A percentile compares a stretch with the other conserved stretches of the same genome.
These are phyloP conservation scores for Pouteria glomerata DNA, from an alignment of 148 eudicot genomes.

Conservation along the genomic window DNA sequence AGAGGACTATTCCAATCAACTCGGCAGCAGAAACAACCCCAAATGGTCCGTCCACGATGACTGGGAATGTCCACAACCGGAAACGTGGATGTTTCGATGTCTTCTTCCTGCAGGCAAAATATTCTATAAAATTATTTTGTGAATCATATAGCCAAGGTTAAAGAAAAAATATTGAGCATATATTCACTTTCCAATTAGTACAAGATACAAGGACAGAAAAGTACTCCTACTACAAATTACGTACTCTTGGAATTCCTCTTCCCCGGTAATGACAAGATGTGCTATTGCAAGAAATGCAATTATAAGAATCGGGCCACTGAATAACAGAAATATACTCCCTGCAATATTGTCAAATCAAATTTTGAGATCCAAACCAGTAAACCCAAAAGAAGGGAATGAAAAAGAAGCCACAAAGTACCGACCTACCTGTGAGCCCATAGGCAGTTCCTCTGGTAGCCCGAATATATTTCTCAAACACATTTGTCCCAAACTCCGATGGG, in stretches of 20 bases:
- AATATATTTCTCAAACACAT: constrained; percentile 21
- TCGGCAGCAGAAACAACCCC: constrained; percentile 90
- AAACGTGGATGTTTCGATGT: constrained; percentile 37
- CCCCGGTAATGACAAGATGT: constrained; percentile 43
- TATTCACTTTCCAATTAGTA: constrained; percentile 5
- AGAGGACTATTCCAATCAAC: constrained; percentile 58
- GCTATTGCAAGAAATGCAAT: constrained; percentile 58
- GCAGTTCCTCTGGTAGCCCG: constrained; percentile 16
- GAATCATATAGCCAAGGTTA: constrained; percentile 10
- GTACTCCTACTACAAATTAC: constrained; percentile 49
- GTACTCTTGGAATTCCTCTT: constrained; percentile 60
- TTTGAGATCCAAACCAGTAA: neutral
- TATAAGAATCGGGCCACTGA: constrained; percentile 59
- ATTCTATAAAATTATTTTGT: neutral
- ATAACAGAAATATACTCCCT: constrained; percentile 57
- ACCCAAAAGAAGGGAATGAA: too few relatives aligned
- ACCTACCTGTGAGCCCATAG: neutral
- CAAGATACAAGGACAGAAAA: neutral
- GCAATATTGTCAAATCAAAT: constrained; percentile 22
- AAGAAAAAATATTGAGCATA: constrained; percentile 19
- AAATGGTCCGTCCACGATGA: constrained; percentile 78
- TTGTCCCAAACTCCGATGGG: constrained; percentile 33
- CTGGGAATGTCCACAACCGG: constrained; percentile 85
- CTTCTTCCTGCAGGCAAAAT: constrained; percentile 43
- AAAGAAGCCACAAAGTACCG: too few relatives aligned